These are phyloP conservation scores for Mucor irregularis DNA, from an alignment of 371 early-diverging fungal genomes.

Conservation along the genomic window DNA sequence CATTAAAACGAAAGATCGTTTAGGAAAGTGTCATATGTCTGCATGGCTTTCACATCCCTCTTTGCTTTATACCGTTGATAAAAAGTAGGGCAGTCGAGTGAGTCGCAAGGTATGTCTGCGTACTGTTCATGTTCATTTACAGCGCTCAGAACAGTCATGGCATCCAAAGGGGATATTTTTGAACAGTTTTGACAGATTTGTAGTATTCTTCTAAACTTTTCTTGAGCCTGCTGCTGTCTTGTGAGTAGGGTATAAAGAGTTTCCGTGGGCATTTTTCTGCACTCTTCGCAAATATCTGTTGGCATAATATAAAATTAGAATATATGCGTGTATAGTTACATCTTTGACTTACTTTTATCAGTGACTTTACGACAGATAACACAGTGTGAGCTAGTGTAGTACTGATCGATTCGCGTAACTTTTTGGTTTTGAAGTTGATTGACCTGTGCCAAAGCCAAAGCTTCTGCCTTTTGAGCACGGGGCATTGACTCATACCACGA, in stretches of 20 bases:
- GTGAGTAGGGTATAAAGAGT: constrained; percentile 20
- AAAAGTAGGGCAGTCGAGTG: constrained; percentile 45
- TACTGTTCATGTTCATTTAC: neutral
- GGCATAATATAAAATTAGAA: neutral
- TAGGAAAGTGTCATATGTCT: constrained; percentile 28
- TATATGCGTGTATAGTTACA: neutral
- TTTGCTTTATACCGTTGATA: constrained; percentile 42
- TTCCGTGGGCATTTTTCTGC: constrained; percentile 11
- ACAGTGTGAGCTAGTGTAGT: constrained; percentile 44
- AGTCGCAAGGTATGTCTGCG: constrained; percentile 43
- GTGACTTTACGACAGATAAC: constrained; percentile 33
- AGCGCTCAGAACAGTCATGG: constrained; percentile 8
- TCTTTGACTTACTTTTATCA: constrained; percentile 22
- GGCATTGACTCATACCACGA: constrained; percentile 73
- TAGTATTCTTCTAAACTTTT: constrained; percentile 15
- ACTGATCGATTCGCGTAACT: constrained; percentile 38
- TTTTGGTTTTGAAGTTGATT: constrained; percentile 2
- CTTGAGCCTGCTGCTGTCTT: constrained; percentile 28
- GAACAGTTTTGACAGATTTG: constrained; percentile 37
- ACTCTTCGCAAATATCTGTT: constrained; percentile 31
- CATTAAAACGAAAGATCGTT: constrained; percentile 7
- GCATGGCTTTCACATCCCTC: constrained; percentile 29
- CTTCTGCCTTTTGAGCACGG: constrained; percentile 35
- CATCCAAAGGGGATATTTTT: constrained; percentile 14
- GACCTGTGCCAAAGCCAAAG: constrained; percentile 20